Conservation (phyloP, 202 grass and related monocot species). For the Zoysia matrella region DNA sequence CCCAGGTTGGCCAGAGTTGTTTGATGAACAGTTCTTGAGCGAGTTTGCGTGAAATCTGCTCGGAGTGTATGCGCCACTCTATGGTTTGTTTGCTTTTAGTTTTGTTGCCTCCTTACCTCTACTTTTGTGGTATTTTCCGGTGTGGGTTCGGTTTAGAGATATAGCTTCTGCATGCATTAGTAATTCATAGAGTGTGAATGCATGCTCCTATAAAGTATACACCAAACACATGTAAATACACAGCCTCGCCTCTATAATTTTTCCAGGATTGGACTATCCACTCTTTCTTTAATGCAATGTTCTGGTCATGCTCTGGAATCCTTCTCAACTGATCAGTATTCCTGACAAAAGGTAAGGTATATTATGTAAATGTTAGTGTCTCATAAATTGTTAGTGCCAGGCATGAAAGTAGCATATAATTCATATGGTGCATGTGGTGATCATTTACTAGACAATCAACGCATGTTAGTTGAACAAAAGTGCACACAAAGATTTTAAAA, state of each 20-base stretch:
- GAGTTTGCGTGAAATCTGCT: conserved; percentile 62
- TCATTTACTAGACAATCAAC: conserved; percentile 33
- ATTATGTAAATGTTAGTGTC: conserved; percentile 1
- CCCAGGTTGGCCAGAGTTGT: conserved; percentile 58
- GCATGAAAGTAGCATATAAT: conserved; percentile 14
- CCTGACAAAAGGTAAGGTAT: background rate
- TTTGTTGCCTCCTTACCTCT: conserved; percentile 28
- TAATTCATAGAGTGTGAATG: conserved; percentile 45
- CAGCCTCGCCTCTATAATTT: conserved; percentile 35
- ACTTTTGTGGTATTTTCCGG: conserved; percentile 43
- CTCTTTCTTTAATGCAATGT: background rate
- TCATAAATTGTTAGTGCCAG: conserved; percentile 2
- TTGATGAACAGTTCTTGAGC: conserved; percentile 67
- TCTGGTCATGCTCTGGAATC: conserved; percentile 16
- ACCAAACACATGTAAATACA: conserved; percentile 65
- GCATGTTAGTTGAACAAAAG: conserved; percentile 24
- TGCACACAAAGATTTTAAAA: conserved; percentile 1
- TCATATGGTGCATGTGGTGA: conserved; percentile 26
- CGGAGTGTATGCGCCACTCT: conserved; percentile 32
- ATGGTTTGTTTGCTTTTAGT: conserved; percentile 54
- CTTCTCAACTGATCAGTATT: conserved; percentile 2
- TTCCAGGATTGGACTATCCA: conserved; percentile 39
- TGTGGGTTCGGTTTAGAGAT: conserved; percentile 49
- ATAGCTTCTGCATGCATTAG: conserved; percentile 53
- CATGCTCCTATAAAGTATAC: conserved; percentile 45